These are phyloP conservation scores for Malus fusca DNA, from an alignment of 306 rosid species.

Conservation along the genomic window DNA sequence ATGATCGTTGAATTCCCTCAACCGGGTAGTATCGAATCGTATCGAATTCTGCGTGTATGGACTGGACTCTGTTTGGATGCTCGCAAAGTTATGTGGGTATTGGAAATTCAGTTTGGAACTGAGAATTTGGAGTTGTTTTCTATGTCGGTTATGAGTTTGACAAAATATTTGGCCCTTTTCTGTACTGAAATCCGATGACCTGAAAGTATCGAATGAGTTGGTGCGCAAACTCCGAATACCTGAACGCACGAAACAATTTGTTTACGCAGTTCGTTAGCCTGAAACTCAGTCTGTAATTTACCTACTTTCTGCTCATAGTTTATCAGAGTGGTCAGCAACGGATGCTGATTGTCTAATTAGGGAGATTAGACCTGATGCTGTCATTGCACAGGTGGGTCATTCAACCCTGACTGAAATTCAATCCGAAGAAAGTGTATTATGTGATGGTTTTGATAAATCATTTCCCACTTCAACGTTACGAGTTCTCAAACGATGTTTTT, in stretches of 20 bases:
- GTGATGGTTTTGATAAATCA: constrained; percentile 18
- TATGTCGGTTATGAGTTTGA: not conserved
- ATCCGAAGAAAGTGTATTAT: constrained; percentile 19
- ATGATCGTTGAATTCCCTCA: not conserved
- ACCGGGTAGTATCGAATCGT: not conserved
- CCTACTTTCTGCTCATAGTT: constrained; percentile 54
- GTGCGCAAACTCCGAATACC: constrained; percentile 50
- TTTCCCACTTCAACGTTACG: constrained; percentile 60
- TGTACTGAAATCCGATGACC: constrained; percentile 33
- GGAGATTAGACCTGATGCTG: constrained; percentile 68
- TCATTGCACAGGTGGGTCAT: constrained; percentile 43
- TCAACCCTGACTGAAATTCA: constrained; percentile 29
- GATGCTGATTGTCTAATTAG: constrained; percentile 47
- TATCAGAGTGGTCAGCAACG: constrained; percentile 56
- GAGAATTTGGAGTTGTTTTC: not conserved
- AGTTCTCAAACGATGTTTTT: constrained; percentile 54
- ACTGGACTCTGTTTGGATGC: not conserved
- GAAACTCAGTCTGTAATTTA: constrained; percentile 49
- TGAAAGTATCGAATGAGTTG: constrained; percentile 38
- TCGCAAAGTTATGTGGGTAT: not conserved
- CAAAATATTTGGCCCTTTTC: constrained; percentile 62
- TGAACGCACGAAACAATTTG: constrained; percentile 57
- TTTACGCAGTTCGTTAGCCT: constrained; percentile 52
- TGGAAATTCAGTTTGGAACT: not conserved
- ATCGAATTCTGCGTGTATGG: not conserved